phyloP scores from a whole-genome alignment of 1,284 basidiomycete genomes.

The Leccinum cinnamomeum region DNA sequence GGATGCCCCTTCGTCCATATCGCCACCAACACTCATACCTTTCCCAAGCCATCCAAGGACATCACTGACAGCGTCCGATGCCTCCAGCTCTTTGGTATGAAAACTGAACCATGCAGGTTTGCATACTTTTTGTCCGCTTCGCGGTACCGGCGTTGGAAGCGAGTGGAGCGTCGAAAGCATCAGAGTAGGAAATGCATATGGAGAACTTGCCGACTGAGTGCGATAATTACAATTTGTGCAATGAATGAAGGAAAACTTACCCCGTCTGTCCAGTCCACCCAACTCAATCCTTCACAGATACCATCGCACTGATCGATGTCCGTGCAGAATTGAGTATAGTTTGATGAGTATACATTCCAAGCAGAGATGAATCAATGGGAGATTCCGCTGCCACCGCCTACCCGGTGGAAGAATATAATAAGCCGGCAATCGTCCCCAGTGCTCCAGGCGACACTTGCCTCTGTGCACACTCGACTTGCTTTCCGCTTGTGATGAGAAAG shows the following conservation, averaged over 20 bases:
- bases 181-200: slow-evolving; percentile 83
- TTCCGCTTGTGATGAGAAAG: slow-evolving; percentile 68
- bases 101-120: slow-evolving; percentile 75
- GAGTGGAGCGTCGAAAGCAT: slow-evolving; percentile 78
- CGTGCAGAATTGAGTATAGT: slow-evolving; percentile 82
- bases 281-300: slow-evolving; percentile 79
- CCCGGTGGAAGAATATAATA: not conserved
- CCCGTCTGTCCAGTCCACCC: slow-evolving; percentile 75
- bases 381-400: slow-evolving; percentile 81
- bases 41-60: slow-evolving; percentile 55
- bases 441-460: slow-evolving; percentile 51
- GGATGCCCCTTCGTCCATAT: slow-evolving; percentile 24
- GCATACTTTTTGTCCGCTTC: slow-evolving; percentile 75
- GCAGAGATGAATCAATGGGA: slow-evolving; percentile 87
- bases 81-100: slow-evolving; percentile 53
- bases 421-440: not conserved
- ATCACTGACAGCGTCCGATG: slow-evolving; percentile 56
- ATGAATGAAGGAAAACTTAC: slow-evolving; percentile 43
- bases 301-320: slow-evolving; percentile 75
- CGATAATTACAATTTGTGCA: slow-evolving; percentile 27
- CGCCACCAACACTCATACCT: slow-evolving; percentile 11
- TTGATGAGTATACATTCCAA: slow-evolving; percentile 90
- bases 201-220: slow-evolving; percentile 69
- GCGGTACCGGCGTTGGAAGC: slow-evolving; percentile 82
- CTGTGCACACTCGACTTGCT: slow-evolving; percentile 76